Conservation (phyloP, 179 eudicot genomes). For the Actinidia arguta region DNA sequence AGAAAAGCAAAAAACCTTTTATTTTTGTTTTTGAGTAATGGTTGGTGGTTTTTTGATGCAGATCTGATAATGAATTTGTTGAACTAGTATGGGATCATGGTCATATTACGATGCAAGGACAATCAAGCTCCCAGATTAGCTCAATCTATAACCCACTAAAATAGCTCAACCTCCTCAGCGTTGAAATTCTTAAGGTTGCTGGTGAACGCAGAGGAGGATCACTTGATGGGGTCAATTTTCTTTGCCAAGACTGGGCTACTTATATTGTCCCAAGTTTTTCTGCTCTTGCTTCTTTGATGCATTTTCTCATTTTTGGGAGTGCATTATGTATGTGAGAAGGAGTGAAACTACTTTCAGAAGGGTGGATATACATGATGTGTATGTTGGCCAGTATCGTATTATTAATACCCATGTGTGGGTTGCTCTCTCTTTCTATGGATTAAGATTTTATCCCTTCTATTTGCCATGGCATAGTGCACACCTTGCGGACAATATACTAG, state of each 20-base stretch:
- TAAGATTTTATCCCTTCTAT: neutral
- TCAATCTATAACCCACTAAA: too few relatives aligned
- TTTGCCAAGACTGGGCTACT: neutral
- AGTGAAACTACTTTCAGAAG: conserved; percentile 16
- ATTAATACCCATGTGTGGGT: neutral
- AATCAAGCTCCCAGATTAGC: too few relatives aligned
- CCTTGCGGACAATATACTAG: too few relatives aligned
- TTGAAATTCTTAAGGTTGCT: conserved; percentile 96
- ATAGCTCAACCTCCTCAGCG: too few relatives aligned
- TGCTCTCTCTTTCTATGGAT: conserved; percentile 13
- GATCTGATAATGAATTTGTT: too few relatives aligned
- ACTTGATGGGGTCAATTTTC: conserved; percentile 68
- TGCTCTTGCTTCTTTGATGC: neutral
- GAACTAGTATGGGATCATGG: too few relatives aligned
- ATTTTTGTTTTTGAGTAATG: too few relatives aligned
- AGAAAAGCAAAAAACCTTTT: too few relatives aligned
- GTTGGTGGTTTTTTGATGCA: too few relatives aligned
- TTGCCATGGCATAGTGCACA: too few relatives aligned
- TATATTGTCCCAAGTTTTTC: neutral
- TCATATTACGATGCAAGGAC: too few relatives aligned
- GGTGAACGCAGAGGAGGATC: conserved; percentile 97
- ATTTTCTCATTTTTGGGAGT: neutral
- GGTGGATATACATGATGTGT: conserved; percentile 8
- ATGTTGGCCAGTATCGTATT: neutral
- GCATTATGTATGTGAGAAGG: neutral